Evolutionary conservation across 2,329 filamentous ascomycete species (phyloP).

Genomic region (Talaromyces sp.): DNA sequence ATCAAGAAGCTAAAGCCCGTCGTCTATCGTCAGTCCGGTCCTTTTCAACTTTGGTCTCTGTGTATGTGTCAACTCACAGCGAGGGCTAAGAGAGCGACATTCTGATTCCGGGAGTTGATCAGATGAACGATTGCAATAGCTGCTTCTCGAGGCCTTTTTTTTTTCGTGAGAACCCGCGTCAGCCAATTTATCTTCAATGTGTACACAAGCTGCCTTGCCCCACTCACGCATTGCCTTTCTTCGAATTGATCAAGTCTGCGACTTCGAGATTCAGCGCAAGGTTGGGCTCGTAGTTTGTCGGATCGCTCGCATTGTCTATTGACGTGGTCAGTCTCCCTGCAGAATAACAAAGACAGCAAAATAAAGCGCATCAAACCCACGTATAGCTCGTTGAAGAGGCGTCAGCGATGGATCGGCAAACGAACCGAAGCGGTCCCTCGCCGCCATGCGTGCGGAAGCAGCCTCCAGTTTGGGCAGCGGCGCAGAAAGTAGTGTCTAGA

Average conservation of each 20-base stretch:
- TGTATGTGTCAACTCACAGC: slow-evolving; percentile 44
- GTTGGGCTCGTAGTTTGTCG: slow-evolving; percentile 96
- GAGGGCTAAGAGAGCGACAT: slow-evolving; percentile 84
- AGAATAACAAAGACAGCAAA: neutral
- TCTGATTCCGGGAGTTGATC: slow-evolving; percentile 95
- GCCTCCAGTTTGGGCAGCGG: slow-evolving; percentile 68
- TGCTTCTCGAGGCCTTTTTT: slow-evolving; percentile 74
- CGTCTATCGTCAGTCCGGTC: slow-evolving; percentile 11
- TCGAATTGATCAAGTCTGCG: slow-evolving; percentile 90
- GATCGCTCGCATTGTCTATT: slow-evolving; percentile 81
- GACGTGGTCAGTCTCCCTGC: neutral
- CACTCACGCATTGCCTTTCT: slow-evolving; percentile 79
- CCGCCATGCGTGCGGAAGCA: slow-evolving; percentile 88
- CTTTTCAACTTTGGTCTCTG: neutral
- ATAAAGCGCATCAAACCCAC: slow-evolving; percentile 33
- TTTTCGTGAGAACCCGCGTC: neutral
- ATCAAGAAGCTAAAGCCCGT: slow-evolving; percentile 63
- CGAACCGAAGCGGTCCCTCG: slow-evolving; percentile 86
- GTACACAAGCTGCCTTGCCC: neutral
- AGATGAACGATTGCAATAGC: slow-evolving; percentile 88
- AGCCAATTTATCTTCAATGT: neutral
- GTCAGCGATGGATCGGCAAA: slow-evolving; percentile 73
- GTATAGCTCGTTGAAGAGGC: slow-evolving; percentile 89
- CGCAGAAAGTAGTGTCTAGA: slow-evolving; percentile 11
- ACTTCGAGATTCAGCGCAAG: slow-evolving; percentile 95